Evolutionary conservation across 495 filamentous ascomycete genomes (phyloP).

Genomic region (Sordaria brevicollis): DNA sequence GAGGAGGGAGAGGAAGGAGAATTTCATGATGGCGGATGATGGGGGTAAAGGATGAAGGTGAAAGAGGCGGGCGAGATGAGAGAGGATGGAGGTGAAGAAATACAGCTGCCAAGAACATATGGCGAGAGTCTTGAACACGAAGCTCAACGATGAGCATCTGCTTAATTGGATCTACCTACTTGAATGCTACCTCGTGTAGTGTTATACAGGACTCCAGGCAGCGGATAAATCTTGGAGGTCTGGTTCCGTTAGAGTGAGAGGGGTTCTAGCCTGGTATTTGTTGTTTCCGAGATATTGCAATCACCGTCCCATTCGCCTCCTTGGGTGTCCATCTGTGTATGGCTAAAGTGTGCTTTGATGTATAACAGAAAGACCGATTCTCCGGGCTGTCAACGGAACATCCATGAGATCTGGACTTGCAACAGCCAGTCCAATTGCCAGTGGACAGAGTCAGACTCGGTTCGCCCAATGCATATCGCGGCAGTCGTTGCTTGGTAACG

Average conservation of each 20-base stretch:
- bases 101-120: neutral
- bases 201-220: neutral
- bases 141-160: neutral
- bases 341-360: neutral
- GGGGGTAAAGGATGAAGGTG: slow-evolving; percentile 27
- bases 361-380: neutral
- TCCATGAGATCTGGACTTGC: neutral
- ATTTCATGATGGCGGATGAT: slow-evolving; percentile 12
- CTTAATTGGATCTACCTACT: neutral
- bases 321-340: neutral
- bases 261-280: neutral
- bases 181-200: neutral
- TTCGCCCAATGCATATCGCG: neutral
- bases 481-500: neutral
- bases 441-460: neutral
- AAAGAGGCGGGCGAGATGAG: neutral
- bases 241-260: neutral
- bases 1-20: slow-evolving; percentile 17
- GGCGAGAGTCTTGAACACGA: neutral
- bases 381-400: neutral
- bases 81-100: neutral
- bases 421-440: neutral
- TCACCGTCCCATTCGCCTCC: neutral
- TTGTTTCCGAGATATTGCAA: neutral
- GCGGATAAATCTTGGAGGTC: neutral